These are phyloP conservation scores for Torrubiellomyces zombiae DNA, from an alignment of 2,329 filamentous ascomycete genomes.

Conservation along the genomic window DNA sequence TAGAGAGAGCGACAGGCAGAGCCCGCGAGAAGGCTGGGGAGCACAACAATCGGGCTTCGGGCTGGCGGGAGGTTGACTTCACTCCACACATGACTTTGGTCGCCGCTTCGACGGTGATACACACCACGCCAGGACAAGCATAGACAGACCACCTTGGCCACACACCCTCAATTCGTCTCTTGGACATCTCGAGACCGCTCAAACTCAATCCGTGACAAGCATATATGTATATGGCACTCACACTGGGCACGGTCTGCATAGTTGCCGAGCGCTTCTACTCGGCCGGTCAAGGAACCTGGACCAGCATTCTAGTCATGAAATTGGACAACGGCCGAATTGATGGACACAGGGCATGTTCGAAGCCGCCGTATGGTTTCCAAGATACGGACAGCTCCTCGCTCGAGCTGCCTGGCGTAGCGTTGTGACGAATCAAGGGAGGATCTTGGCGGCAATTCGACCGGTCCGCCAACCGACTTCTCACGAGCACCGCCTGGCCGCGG, in stretches of 20 bases:
- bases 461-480: no score
- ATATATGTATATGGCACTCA: conserved; percentile 18
- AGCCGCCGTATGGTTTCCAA: conserved; percentile 1
- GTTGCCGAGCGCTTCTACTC: conserved; percentile 24
- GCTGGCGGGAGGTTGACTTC: not conserved
- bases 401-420: no score
- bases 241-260: conserved; percentile 38
- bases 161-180: no score
- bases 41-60: conserved; percentile 1
- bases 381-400: no score
- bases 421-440: no score
- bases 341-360: conserved; percentile 6
- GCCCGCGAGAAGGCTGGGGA: not conserved
- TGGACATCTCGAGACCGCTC: no score
- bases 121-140: not conserved
- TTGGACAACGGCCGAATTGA: conserved; percentile 5
- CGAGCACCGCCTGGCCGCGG: no score
- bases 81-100: conserved; percentile 1
- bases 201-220: no score
- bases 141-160: no score
- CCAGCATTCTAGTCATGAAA: conserved; percentile 18
- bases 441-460: no score
- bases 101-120: not conserved
- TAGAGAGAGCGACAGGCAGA: not conserved
- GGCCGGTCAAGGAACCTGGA: conserved; percentile 18